Conservation (phyloP, 441 rosid species). For the Dalechampia spathulata region DNA sequence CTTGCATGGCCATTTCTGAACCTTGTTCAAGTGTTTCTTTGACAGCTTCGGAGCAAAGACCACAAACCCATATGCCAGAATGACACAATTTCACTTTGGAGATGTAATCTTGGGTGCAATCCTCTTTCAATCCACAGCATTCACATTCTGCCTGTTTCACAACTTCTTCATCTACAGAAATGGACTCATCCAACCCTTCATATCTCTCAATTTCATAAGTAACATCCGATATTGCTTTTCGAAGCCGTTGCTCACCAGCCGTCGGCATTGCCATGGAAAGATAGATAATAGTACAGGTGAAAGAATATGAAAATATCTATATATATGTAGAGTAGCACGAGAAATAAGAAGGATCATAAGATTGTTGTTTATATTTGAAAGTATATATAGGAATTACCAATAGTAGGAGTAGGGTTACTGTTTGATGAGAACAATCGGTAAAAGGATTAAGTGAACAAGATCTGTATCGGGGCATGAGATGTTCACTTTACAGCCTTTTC, state of each 20-base stretch:
- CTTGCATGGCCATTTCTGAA: conserved; percentile 16
- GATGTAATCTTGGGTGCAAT: conserved; percentile 69
- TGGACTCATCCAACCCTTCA: conserved; percentile 4
- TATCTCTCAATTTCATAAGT: conserved; percentile 17
- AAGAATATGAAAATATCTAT: too few relatives aligned
- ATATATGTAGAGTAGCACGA: too few relatives aligned
- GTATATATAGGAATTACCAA: too few relatives aligned
- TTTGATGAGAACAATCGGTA: too few relatives aligned
- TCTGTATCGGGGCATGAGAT: too few relatives aligned
- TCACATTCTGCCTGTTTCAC: conserved; percentile 59
- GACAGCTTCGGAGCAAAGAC: conserved; percentile 86
- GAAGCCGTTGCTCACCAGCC: conserved; percentile 20
- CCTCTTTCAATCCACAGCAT: conserved; percentile 77
- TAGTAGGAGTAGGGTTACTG: too few relatives aligned
- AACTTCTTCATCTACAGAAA: conserved; percentile 29
- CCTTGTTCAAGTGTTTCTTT: conserved; percentile 23
- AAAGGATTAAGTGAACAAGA: too few relatives aligned
- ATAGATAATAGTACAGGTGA: too few relatives aligned
- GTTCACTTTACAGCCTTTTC: too few relatives aligned
- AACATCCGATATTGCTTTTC: conserved; percentile 26
- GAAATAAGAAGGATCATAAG: too few relatives aligned
- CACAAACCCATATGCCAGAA: conserved; percentile 80
- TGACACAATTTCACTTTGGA: conserved; percentile 43
- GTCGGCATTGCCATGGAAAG: too few relatives aligned
- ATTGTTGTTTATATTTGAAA: too few relatives aligned